Evolutionary conservation across 352 stramenopile genomes (phyloP).

Genomic region (Globisporangium uncinulatum): DNA sequence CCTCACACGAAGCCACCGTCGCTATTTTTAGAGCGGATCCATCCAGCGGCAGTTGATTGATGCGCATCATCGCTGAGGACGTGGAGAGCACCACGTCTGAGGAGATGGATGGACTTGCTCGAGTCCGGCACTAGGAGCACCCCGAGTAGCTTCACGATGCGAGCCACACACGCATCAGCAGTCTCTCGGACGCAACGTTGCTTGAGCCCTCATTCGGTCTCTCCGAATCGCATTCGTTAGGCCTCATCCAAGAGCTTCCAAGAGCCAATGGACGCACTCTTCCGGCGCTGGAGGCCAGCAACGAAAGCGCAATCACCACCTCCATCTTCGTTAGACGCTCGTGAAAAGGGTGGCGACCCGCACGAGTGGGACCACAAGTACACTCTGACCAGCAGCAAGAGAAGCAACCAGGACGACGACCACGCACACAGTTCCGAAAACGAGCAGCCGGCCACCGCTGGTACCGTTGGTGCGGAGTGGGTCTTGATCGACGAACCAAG

Average conservation of each 20-base stretch:
- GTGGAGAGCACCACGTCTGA: slow-evolving; percentile 2
- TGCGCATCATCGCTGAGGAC: not conserved
- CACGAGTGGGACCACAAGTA: not conserved
- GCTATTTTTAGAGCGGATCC: not conserved
- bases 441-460: not conserved
- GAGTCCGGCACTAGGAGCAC: too few species aligned
- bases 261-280: slow-evolving; percentile 2
- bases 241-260: not conserved
- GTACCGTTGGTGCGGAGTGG: slow-evolving; percentile 51
- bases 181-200: too few species aligned
- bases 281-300: not conserved
- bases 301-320: not conserved
- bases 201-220: too few species aligned
- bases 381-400: slow-evolving; percentile 8
- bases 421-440: not conserved
- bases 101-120: too few species aligned
- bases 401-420: slow-evolving; percentile 4
- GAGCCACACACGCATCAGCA: too few species aligned
- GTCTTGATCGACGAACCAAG: slow-evolving; percentile 48
- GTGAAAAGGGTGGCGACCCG: not conserved
- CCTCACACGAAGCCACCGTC: not conserved
- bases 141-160: too few species aligned
- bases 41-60: not conserved
- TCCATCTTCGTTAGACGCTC: slow-evolving; percentile 5
- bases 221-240: too few species aligned